Evolutionary conservation across 352 stramenopile species (phyloP), one percentile per base, ranked within the genome.

Genomic region (Thraustotheca clavata): DNA sequence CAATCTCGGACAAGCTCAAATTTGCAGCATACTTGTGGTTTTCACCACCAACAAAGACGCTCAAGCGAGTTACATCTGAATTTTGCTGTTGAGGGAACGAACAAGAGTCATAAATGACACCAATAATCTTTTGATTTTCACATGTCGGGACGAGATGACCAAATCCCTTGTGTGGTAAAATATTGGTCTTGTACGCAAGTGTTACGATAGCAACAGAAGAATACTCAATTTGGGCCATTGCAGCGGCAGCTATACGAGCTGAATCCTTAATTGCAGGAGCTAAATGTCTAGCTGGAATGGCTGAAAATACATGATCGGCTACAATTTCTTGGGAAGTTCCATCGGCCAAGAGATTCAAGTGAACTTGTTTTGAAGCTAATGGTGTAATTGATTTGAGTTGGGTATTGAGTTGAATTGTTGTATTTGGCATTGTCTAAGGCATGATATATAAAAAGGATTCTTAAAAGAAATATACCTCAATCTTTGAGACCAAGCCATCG

Each of bases 91-190:
- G 72, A 0, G 87, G 87, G 59, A 96, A 96, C 27, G 86, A 85
- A 60, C 91, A 89, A 43, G 83, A 94, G 77, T 96, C 87, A 68
- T 88, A 96, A 20, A 96, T 83, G 48, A 89, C 81, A 6, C 85
- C 87, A 11, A 94, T 75, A 26, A 94, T 73, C 26, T 76, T 75
- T 60, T 94, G 71, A 32, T 76, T 76, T 62, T 94, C 82, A 18
- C 69, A 75, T 14, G 73, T 82, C 3, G 87, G 87, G 18, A 96
- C 75, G 41, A 96, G 76, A 49, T 96, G 92, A 18, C 87, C 87
- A 59, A 96, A 96, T 35, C 87, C 87, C n/a, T 83, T 73, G 9
- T 65, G 82, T 50, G 69, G 38, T 29, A 94, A 70, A 66, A 89
- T 71, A 18, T 74, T 63, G 0, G 73, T 67, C 34, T 89, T 68